Conservation (phyloP, 2,329 filamentous ascomycete species). For the Calycina herbarum region DNA sequence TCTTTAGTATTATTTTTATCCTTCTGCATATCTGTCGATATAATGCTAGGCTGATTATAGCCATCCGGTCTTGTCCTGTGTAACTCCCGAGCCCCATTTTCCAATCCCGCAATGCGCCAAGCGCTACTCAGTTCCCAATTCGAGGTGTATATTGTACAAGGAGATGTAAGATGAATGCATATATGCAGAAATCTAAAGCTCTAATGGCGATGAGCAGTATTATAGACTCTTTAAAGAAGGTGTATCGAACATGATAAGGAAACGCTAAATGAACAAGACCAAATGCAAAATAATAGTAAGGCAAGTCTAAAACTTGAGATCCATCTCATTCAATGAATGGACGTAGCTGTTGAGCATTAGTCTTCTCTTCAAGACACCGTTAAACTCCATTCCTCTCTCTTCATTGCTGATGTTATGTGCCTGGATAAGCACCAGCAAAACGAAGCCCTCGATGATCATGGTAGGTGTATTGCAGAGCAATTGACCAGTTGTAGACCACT, state of each 20-base stretch:
- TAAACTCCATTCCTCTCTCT: constrained; percentile 30
- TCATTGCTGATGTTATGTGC: constrained; percentile 33
- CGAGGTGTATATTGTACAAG: too few species aligned
- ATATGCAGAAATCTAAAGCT: neutral
- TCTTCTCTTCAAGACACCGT: constrained; percentile 32
- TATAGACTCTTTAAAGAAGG: neutral
- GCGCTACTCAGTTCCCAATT: too few species aligned
- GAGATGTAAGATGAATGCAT: too few species aligned
- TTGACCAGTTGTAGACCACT: constrained; percentile 37
- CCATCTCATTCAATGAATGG: constrained; percentile 6
- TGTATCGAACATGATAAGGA: neutral
- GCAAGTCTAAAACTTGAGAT: constrained; percentile 1
- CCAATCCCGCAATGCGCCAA: neutral
- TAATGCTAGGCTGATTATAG: neutral
- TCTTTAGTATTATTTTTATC: neutral
- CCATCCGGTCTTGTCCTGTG: neutral
- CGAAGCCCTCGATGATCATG: constrained; percentile 36
- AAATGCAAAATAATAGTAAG: neutral
- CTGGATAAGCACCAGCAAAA: constrained; percentile 34
- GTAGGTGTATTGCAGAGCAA: constrained; percentile 38
- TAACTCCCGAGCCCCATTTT: neutral
- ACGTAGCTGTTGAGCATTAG: constrained; percentile 31
- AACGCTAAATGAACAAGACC: constrained; percentile 1
- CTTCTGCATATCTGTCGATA: neutral
- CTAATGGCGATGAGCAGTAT: neutral